These are phyloP conservation scores for Pseudevernia furfuracea DNA, from an alignment of 495 filamentous ascomycete species.

Conservation along the genomic window DNA sequence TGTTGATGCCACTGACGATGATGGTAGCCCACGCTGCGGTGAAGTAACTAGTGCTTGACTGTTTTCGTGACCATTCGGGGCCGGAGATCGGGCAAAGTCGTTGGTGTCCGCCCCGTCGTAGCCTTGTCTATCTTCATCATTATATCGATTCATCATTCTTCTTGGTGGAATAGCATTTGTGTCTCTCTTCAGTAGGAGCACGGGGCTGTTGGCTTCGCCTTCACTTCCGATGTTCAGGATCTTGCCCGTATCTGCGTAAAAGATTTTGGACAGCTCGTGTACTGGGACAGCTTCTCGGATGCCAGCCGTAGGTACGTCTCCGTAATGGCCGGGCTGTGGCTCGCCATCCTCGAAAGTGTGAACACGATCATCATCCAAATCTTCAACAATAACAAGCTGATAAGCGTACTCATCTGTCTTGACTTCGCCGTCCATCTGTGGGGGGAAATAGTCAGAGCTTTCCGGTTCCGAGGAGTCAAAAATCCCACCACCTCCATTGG, in stretches of 20 bases:
- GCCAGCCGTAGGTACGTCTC: conserved; percentile 65
- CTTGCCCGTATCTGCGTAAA: conserved; percentile 92
- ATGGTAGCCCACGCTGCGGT: not conserved
- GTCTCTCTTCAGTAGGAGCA: conserved; percentile 82
- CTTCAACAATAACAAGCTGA: conserved; percentile 82
- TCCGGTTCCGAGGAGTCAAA: not conserved
- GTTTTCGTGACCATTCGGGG: not conserved
- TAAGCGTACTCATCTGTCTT: conserved; percentile 73
- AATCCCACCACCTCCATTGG: not conserved
- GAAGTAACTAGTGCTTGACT: conserved; percentile 9
- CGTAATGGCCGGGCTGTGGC: conserved; percentile 54
- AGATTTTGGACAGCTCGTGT: conserved; percentile 88
- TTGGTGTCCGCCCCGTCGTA: conserved; percentile 13
- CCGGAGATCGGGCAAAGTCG: conserved; percentile 9
- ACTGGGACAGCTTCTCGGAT: conserved; percentile 80
- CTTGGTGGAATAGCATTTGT: conserved; percentile 64
- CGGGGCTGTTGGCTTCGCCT: conserved; percentile 72
- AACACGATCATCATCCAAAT: conserved; percentile 82
- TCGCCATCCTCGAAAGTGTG: conserved; percentile 70
- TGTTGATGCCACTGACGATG: conserved; percentile 5
- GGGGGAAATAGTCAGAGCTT: conserved; percentile 10
- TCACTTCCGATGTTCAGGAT: conserved; percentile 83
- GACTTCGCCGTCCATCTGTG: conserved; percentile 41
- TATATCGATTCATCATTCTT: conserved; percentile 49
- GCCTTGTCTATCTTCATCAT: conserved; percentile 33